Evolutionary conservation across 495 filamentous ascomycete genomes (phyloP), one percentile per base, ranked within the genome.

Genomic region (Halenospora varia): DNA sequence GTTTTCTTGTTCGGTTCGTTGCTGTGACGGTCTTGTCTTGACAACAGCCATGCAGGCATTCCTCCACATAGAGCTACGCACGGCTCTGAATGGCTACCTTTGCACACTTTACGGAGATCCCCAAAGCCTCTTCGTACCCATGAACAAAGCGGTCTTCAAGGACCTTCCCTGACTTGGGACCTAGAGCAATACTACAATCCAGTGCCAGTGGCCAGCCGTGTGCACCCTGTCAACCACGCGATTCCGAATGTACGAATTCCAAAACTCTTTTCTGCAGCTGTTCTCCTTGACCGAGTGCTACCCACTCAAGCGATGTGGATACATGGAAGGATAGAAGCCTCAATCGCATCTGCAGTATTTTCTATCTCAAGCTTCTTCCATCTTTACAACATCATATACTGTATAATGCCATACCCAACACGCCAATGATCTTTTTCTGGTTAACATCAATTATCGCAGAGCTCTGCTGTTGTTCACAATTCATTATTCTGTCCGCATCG

Each of bases 181-280:
- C 6, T 4, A n/a, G 6, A 45, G 23, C 39, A 45, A 45, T 39
- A 42, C 39, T 26, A 46, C 18, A 15, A 13, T 51, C 41, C 48
- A 41, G 23, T 23, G 26, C 23, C 58, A 25, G 56, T 53, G 52
- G 17, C 18, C 51, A 53, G 46, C 61, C 56, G 56, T 11, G 53
- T 53, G 53, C 53, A 54, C 44, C 50, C 49, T 56, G 47, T 56
- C 51, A 60, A 63, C 19, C 61, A 56, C 53, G 13, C 56, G 48
- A 48, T 58, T 50, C 15, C 9, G 10, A 24, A 54, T 53, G 15
- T 19, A 15, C 15, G 11, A 22, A 8, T 26, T 25, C 15, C 10
- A 35, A 13, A 13, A 22, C 8, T 23, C 39, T 35, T 24, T 25
- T 40, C n/a, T 48, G n/a, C 11, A 40, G n/a, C 22, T 45, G n/a